These are phyloP conservation scores for Alternaria ventricosa DNA, from an alignment of 2,329 filamentous ascomycete genomes.

Conservation along the genomic window DNA sequence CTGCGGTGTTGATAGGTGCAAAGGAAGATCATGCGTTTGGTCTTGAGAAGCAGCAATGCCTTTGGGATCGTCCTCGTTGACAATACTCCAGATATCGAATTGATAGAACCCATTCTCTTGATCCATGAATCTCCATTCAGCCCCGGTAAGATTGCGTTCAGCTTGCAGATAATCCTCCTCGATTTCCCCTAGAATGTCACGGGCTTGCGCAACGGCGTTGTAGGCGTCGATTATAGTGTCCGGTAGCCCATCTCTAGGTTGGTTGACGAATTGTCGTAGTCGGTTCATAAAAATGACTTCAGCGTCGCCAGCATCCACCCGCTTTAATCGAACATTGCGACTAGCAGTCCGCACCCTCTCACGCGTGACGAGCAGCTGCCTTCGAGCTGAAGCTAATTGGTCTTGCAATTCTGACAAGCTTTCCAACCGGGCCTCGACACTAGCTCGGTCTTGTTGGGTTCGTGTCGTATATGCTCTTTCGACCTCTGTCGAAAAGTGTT, in stretches of 20 bases:
- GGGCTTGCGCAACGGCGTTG: conserved; percentile 5
- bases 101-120: conserved; percentile 30
- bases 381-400: conserved; percentile 1
- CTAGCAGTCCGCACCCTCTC: neutral
- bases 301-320: neutral
- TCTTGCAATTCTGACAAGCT: conserved; percentile 5
- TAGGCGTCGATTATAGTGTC: neutral
- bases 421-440: neutral
- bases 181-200: conserved; percentile 20
- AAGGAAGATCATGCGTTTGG: neutral
- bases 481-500: no score
- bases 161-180: conserved; percentile 26
- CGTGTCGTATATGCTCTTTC: no score
- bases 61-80: neutral
- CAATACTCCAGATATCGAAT: conserved; percentile 11
- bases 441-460: no score
- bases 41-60: neutral
- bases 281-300: conserved; percentile 1
- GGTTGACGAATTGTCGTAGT: neutral
- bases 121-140: conserved; percentile 27
- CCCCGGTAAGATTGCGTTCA: conserved; percentile 18
- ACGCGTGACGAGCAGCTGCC: conserved; percentile 7
- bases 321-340: neutral
- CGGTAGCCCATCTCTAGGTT: neutral
- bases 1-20: neutral